Percentiles rank a stretch among this genome's conserved stretches.
Evolutionary conservation across 352 stramenopile genomes (phyloP).

Genomic region (Phytophthora kernoviae): DNA sequence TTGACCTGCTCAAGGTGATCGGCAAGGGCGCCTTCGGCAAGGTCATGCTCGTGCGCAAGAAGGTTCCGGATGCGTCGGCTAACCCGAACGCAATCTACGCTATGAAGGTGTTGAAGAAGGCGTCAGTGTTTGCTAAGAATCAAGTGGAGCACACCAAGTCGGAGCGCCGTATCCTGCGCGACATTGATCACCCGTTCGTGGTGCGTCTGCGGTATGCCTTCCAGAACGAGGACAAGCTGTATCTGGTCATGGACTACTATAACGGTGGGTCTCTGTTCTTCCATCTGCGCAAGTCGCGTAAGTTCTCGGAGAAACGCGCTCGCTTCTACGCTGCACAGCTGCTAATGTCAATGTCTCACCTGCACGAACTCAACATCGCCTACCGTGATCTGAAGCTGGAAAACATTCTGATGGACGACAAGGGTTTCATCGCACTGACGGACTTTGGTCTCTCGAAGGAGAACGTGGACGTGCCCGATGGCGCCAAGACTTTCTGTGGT

Average conservation of each 20-base stretch:
- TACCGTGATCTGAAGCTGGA: slow-evolving; percentile 96
- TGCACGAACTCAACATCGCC: slow-evolving; percentile 94
- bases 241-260: slow-evolving; percentile 94
- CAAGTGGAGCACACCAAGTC: slow-evolving; percentile 94
- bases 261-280: slow-evolving; percentile 93
- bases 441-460: slow-evolving; percentile 95
- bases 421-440: slow-evolving; percentile 92
- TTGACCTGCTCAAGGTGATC: slow-evolving; percentile 95
- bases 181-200: slow-evolving; percentile 94
- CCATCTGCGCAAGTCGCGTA: slow-evolving; percentile 90
- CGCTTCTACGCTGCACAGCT: slow-evolving; percentile 93
- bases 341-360: slow-evolving; percentile 90
- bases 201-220: slow-evolving; percentile 94
- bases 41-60: slow-evolving; percentile 95
- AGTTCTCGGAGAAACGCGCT: slow-evolving; percentile 88
- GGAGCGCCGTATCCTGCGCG: slow-evolving; percentile 88
- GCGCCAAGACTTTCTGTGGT: slow-evolving; percentile 93
- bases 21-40: slow-evolving; percentile 96
- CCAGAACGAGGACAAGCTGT: slow-evolving; percentile 93
- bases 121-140: slow-evolving; percentile 91
- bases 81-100: slow-evolving; percentile 89
- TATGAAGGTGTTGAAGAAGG: slow-evolving; percentile 95
- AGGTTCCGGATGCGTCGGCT: slow-evolving; percentile 67
- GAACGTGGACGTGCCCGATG: slow-evolving; percentile 86
- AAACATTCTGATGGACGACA: slow-evolving; percentile 95